Evolutionary conservation across 208 protist genomes (phyloP).

Genomic region (Leishmania lainsoni): DNA sequence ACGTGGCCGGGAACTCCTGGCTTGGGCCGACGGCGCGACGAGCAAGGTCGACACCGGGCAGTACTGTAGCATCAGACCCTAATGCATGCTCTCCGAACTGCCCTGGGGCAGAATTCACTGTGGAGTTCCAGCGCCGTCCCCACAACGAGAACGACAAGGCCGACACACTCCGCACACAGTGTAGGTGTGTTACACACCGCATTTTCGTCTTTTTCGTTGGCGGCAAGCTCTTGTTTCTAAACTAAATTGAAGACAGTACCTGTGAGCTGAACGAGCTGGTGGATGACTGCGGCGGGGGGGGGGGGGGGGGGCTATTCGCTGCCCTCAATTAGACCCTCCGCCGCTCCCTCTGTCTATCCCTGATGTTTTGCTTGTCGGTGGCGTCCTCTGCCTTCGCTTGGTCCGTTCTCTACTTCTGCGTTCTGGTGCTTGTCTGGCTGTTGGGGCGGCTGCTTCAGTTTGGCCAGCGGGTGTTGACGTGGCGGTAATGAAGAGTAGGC

Average conservation of each 20-base stretch:
- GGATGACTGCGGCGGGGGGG: neutral
- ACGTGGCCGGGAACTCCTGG: conserved; percentile 61
- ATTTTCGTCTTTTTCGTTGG: conserved; percentile 6
- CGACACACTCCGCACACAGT: neutral
- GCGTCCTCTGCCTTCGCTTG: neutral
- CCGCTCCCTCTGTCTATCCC: neutral
- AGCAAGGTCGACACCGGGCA: conserved; percentile 64
- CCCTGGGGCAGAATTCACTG: neutral
- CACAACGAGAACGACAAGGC: conserved; percentile 10
- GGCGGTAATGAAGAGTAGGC: neutral
- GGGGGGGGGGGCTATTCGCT: neutral
- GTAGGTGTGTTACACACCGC: conserved; percentile 10
- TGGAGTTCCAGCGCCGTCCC: conserved; percentile 14
- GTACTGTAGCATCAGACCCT: conserved; percentile 8
- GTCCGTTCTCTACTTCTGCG: neutral
- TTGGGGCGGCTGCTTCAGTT: neutral
- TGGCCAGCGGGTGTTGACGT: neutral
- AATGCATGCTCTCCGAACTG: neutral
- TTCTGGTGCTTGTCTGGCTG: neutral
- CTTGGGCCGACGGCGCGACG: conserved; percentile 45
- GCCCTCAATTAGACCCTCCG: neutral
- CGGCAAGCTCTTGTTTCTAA: neutral
- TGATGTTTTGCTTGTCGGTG: neutral
- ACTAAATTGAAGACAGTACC: neutral
- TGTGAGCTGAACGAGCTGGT: neutral